A percentile compares a stretch with the other conserved stretches of the same genome.
phyloP scores from a whole-genome alignment of 805 yeast genomes.

The Yarrowia divulgata region DNA sequence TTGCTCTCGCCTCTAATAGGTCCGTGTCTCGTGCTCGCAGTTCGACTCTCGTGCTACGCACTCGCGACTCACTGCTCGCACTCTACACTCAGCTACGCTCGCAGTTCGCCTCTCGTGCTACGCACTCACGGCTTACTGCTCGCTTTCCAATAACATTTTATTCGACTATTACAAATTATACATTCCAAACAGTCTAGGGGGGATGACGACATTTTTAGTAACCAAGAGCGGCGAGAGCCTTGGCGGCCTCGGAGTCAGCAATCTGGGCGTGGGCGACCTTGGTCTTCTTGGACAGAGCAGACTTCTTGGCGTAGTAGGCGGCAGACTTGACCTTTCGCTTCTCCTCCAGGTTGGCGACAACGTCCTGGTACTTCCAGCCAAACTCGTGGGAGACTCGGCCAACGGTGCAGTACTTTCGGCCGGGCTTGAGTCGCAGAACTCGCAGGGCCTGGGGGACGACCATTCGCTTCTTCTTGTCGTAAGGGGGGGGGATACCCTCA shows the following conservation, averaged over 20 bases:
- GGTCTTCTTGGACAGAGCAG: conserved; percentile 92
- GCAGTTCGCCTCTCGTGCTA: neutral
- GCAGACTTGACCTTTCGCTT: conserved; percentile 99
- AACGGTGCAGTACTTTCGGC: conserved; percentile 99
- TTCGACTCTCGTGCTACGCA: neutral
- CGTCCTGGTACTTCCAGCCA: conserved; percentile 99
- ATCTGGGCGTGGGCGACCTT: conserved; percentile 84
- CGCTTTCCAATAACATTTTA: conserved; percentile 24
- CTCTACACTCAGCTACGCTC: neutral
- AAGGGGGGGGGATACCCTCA: conserved; percentile 99
- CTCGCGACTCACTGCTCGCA: too few relatives aligned
- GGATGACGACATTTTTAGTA: conserved; percentile 64
- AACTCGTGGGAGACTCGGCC: conserved; percentile 96
- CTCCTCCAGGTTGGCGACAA: conserved; percentile 97
- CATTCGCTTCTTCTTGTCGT: conserved; percentile 99
- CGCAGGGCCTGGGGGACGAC: conserved; percentile 99
- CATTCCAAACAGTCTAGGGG: conserved; percentile 20
- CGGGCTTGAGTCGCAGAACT: conserved; percentile 98
- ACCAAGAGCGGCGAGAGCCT: conserved; percentile 96
- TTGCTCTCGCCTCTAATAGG: too few relatives aligned
- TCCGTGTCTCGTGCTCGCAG: too few relatives aligned
- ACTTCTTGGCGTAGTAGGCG: conserved; percentile 99
- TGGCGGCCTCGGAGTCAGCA: conserved; percentile 88
- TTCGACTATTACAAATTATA: conserved; percentile 10
- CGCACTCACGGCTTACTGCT: neutral